Evolutionary conservation across 1,284 basidiomycete species (phyloP).

Genomic region (Papiliotrema nemorosa): DNA sequence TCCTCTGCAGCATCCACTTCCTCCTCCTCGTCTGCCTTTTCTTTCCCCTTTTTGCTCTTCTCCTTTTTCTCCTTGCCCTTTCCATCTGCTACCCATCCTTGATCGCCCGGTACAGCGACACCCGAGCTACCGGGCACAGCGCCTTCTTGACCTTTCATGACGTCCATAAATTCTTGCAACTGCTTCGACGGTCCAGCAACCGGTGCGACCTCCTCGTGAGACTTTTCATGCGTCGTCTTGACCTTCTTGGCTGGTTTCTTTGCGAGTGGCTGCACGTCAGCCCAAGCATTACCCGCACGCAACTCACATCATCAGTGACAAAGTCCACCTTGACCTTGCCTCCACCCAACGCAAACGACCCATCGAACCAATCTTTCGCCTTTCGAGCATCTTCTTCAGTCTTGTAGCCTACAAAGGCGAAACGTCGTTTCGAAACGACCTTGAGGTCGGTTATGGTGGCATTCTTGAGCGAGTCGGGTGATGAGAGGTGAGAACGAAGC

Average conservation of each 20-base stretch:
- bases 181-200: conserved; percentile 60
- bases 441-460: conserved; percentile 75
- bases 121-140: conserved; percentile 46
- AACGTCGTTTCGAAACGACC: conserved; percentile 75
- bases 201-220: conserved; percentile 26
- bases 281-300: background rate
- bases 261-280: conserved; percentile 20
- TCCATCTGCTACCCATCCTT: conserved; percentile 33
- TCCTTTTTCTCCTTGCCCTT: conserved; percentile 51
- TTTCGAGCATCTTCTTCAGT: conserved; percentile 69
- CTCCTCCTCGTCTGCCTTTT: conserved; percentile 24
- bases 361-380: conserved; percentile 80
- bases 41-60: conserved; percentile 67
- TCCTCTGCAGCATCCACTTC: conserved; percentile 51
- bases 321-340: conserved; percentile 71
- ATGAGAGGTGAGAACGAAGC: conserved; percentile 58
- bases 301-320: conserved; percentile 62
- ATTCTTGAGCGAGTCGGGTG: conserved; percentile 28
- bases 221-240: conserved; percentile 5
- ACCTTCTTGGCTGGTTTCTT: conserved; percentile 12
- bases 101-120: conserved; percentile 27
- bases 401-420: conserved; percentile 92
- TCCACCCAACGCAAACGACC: conserved; percentile 70
- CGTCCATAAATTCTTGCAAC: conserved; percentile 54
- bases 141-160: conserved; percentile 49